A percentile compares a stretch with the other conserved stretches of the same genome.
phyloP scores from a whole-genome alignment of 2,329 filamentous ascomycete species.

The Penicillium sp. region DNA sequence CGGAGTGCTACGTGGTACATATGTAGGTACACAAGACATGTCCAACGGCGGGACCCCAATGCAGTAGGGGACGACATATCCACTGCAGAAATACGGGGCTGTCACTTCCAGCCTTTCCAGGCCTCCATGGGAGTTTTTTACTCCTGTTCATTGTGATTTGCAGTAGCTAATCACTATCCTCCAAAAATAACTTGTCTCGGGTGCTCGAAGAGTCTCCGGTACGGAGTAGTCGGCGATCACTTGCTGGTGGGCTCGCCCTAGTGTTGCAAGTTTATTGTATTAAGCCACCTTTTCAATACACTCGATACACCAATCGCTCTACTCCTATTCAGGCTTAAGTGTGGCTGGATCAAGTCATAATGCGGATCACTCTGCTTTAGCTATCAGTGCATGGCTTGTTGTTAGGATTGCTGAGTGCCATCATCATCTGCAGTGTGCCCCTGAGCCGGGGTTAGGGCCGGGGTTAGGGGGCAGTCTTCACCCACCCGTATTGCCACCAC shows the following conservation, averaged over 20 bases:
- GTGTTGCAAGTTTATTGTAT: slow-evolving; percentile 22
- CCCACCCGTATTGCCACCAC: slow-evolving; percentile 5
- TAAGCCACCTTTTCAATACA: slow-evolving; percentile 3
- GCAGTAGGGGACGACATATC: slow-evolving; percentile 7
- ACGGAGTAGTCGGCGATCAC: slow-evolving; percentile 16
- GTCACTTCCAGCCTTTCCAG: background rate
- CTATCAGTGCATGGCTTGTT: background rate
- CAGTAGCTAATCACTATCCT: background rate
- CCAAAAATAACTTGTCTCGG: slow-evolving; percentile 20
- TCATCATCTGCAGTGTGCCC: background rate
- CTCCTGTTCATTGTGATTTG: background rate
- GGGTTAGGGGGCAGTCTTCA: background rate
- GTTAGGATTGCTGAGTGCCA: background rate
- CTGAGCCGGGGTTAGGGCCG: too few relatives aligned
- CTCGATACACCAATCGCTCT: slow-evolving; percentile 3
- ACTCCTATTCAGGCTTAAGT: slow-evolving; percentile 10
- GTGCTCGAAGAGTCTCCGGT: slow-evolving; percentile 3
- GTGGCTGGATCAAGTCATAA: slow-evolving; percentile 13
- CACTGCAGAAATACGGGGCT: slow-evolving; percentile 4
- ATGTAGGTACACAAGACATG: background rate
- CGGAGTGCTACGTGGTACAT: background rate
- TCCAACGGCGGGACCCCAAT: background rate
- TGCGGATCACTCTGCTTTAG: background rate
- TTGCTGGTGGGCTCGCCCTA: slow-evolving; percentile 14
- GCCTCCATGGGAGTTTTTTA: background rate